Base-by-base conservation (phyloP, 306 rosid species). In the Cucumis hystrix region DNA sequence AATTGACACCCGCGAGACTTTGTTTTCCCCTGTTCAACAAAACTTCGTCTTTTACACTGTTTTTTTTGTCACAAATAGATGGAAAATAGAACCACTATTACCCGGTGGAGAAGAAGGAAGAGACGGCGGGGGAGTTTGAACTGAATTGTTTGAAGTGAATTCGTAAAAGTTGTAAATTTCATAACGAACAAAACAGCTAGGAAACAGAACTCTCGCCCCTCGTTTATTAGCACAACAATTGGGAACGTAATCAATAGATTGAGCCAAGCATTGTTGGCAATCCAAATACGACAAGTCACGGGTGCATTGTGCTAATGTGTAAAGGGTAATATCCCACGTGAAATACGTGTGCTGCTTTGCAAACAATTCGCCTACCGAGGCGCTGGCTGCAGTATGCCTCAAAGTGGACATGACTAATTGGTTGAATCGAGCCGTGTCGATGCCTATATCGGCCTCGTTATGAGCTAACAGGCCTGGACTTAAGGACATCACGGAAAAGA, bases 101-200 rank as follows among this genome's bases (percentile, higher is more conserved):
- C 33, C 33, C 33, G 59, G 20, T 0, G 37, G 20, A 10, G 33
- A 30, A 30, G 33, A 3, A 30, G 2, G 33, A 30, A 30, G 33
- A 30, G 33, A 30, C 33, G 33, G 33, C 5, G 7, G 40, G 8
- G 79, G 63, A 1, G 73, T 23, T 10, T 30, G 33, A 30, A 30
- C 33, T 30, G 33, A 3, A 30, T 30, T 30, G 3, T 30, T 5
- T 37, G 43, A 6, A 8, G 43, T 40, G 43, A 40, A 8, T 40
- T 40, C 8, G 28, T 57, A n/a, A 57, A 57, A 57, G 5, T 1
- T 0, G 12, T 57, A n/a, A 57, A 66, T 0, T 37, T 85, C 86
- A 13, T 70, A 87, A 61, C 89, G 69, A 59, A 78, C 21, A 21
- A 12, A 45, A 63, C 89, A 85, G 11, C 83, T 85, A 21, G 87